Conservation (phyloP, 257 asterid genomes). For the Solanum arcanum region DNA sequence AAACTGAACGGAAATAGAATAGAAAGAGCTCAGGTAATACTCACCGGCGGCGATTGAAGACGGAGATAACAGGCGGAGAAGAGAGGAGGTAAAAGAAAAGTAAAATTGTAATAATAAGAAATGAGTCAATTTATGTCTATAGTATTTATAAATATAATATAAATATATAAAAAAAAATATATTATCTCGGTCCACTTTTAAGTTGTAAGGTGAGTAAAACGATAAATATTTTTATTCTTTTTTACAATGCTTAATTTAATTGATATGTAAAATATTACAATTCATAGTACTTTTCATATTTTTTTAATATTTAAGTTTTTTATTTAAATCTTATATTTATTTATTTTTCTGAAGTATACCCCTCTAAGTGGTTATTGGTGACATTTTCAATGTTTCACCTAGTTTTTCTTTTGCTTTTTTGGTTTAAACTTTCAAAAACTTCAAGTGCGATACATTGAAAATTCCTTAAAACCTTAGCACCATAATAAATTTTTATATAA, state of each 20-base stretch:
- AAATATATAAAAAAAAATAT: too few relatives aligned
- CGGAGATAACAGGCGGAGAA: not conserved
- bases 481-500: too few relatives aligned
- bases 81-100: not conserved
- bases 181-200: too few relatives aligned
- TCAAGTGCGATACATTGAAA: not conserved
- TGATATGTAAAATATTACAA: not conserved
- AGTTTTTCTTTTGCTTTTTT: not conserved
- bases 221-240: not conserved
- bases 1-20: not conserved
- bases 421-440: not conserved
- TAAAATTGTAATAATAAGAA: not conserved
- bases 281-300: too few relatives aligned
- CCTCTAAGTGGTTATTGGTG: not conserved
- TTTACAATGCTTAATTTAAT: too few relatives aligned
- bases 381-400: not conserved
- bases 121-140: not conserved
- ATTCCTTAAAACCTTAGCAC: not conserved
- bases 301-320: too few relatives aligned
- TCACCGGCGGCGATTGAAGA: not conserved
- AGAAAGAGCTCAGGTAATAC: not conserved
- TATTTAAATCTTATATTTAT: too few relatives aligned
- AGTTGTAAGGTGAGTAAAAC: too few relatives aligned
- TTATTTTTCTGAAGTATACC: not conserved
- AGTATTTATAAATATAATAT: too few relatives aligned